Evolutionary conservation across 2,329 filamentous ascomycete genomes (phyloP), one percentile per base, ranked within the genome.

Genomic region (Penicillium sp.): DNA sequence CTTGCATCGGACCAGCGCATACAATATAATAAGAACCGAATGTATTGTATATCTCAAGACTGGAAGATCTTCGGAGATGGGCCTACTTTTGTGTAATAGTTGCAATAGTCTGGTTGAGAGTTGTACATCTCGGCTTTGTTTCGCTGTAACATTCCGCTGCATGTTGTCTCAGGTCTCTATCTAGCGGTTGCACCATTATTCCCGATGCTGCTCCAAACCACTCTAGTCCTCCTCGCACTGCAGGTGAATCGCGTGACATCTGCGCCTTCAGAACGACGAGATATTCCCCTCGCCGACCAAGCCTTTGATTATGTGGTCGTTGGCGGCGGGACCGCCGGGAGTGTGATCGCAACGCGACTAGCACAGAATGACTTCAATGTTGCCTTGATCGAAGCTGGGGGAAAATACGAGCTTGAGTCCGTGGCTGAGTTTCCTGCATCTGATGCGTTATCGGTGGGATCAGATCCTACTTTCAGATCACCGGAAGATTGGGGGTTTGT

Each of bases 301-400:
- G 57, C 53, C n/a, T 70, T 68, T 16, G 66, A 70, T 51, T 70
- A 67, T 31, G 50, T 70, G 9, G 60, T 72, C 31, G 63, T 68
- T 15, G 68, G 65, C 4, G 66, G 70, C 8, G 69, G 66, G 7
- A 69, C 68, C 0, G 61, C 62, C 5, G 70, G 71, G 5, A 60
- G 52, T 38, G 57, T 61, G 6, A 55, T 71, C 8, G 68, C 67
- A 9, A 67, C 61, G 3, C 62, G 66, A 27, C 55, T 71, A 10
- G 69, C 70, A 3, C 53, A 70, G 50, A 56, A 60, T 4, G 47
- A 49, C 3, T 60, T 65, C 23, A 58, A 53, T 8, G 70, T 72
- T 3, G 70, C 68, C 0, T 50, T 72, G 13, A 53, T 72, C 3
- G 70, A 72, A 47, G 70, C 69, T 2, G 71, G 69, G 2, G 60